Evolutionary conservation across 768 basidiomycete genomes (phyloP).

Genomic region (Mrakia hoshinonis): DNA sequence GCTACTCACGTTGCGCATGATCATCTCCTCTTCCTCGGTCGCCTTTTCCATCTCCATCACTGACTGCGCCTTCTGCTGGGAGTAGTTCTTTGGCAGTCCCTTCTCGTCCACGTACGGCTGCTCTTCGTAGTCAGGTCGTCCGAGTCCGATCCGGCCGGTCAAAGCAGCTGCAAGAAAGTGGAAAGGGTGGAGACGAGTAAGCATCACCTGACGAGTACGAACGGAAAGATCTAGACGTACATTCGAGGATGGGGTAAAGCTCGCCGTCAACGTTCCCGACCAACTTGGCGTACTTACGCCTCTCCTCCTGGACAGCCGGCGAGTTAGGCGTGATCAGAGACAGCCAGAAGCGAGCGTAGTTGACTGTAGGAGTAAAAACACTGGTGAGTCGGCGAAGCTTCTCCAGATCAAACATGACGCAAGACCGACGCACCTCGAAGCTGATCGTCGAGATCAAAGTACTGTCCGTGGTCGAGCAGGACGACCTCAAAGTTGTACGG

Average conservation of each 20-base stretch:
- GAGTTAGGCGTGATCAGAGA: conserved; percentile 70
- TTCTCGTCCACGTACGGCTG: conserved; percentile 1
- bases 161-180: conserved; percentile 8
- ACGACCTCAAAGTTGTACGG: conserved; percentile 95
- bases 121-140: not conserved
- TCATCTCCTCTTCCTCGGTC: conserved; percentile 33
- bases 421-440: conserved; percentile 46
- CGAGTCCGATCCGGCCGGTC: conserved; percentile 25
- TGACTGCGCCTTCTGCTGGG: conserved; percentile 26
- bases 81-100: not conserved
- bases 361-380: conserved; percentile 44
- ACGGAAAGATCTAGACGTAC: not conserved
- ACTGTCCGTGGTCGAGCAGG: conserved; percentile 47
- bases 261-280: conserved; percentile 87
- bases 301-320: conserved; percentile 53
- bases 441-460: conserved; percentile 76
- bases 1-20: conserved; percentile 5
- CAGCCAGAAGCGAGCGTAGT: conserved; percentile 64
- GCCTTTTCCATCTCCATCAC: conserved; percentile 33
- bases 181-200: not conserved
- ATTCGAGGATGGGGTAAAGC: conserved; percentile 41
- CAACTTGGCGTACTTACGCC: conserved; percentile 76
- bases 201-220: not conserved
- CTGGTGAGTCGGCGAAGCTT: not conserved
- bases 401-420: too few species aligned